Evolutionary conservation across 1,139 yeast genomes (phyloP).

Genomic region (Yarrowia galli): DNA sequence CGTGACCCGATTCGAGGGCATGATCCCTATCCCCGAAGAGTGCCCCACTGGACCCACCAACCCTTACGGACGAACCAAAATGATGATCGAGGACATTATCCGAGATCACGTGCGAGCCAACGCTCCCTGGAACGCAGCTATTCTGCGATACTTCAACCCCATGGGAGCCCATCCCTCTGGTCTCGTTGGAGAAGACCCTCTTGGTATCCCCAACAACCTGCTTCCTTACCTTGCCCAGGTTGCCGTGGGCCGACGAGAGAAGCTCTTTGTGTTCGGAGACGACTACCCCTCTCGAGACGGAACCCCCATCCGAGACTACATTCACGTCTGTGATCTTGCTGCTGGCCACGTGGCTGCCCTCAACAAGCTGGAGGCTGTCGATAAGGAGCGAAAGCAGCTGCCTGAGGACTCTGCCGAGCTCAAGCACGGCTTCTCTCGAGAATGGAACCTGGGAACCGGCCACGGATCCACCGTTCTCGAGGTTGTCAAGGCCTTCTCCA

Average conservation of each 20-base stretch:
- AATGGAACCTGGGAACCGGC: conserved; percentile 88
- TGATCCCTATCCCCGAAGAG: conserved; percentile 82
- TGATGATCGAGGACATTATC: conserved; percentile 67
- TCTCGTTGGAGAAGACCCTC: conserved; percentile 78
- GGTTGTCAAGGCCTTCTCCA: conserved; percentile 69
- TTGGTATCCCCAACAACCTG: conserved; percentile 77
- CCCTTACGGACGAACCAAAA: conserved; percentile 80
- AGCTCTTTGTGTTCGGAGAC: conserved; percentile 68
- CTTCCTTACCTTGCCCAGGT: conserved; percentile 81
- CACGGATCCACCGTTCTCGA: conserved; percentile 80
- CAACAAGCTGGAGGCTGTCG: conserved; percentile 59
- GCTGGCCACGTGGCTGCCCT: conserved; percentile 79
- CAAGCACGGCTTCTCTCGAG: conserved; percentile 64
- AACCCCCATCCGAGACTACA: conserved; percentile 82
- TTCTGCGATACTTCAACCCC: conserved; percentile 79
- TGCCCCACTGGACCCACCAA: conserved; percentile 80
- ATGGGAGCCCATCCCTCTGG: conserved; percentile 90
- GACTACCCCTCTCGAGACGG: conserved; percentile 78
- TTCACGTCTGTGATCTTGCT: conserved; percentile 85
- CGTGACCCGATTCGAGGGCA: conserved; percentile 72
- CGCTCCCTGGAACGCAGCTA: conserved; percentile 65
- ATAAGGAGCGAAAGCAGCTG: conserved; percentile 41
- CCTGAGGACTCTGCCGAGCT: conserved; percentile 42
- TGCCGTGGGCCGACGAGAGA: conserved; percentile 74
- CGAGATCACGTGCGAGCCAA: conserved; percentile 63